A percentile compares a stretch with the other conserved stretches of the same genome.
Conservation (phyloP, 495 filamentous ascomycete genomes). For the Trichoderma reesei region DNA sequence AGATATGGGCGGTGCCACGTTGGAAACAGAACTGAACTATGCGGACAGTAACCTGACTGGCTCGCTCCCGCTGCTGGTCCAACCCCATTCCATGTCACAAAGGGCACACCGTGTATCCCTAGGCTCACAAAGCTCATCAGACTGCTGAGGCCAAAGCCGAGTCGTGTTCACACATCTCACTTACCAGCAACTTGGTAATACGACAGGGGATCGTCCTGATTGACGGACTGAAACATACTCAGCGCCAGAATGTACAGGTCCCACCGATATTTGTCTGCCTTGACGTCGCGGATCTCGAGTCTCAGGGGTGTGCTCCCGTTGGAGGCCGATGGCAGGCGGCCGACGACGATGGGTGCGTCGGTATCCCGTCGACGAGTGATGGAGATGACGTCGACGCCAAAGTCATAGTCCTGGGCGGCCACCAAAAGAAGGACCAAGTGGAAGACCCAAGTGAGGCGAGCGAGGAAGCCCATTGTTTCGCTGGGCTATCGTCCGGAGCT, state of each 20-base stretch:
- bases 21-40: constrained; percentile 55
- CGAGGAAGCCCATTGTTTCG: background rate
- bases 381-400: constrained; percentile 47
- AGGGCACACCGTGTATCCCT: constrained; percentile 60
- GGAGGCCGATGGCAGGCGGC: constrained; percentile 20
- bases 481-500: background rate
- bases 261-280: constrained; percentile 40
- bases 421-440: background rate
- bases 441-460: background rate
- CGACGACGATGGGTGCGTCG: constrained; percentile 11
- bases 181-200: constrained; percentile 49
- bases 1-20: constrained; percentile 68
- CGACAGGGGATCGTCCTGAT: constrained; percentile 37
- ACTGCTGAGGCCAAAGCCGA: background rate
- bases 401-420: background rate
- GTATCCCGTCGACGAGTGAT: background rate
- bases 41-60: constrained; percentile 52
- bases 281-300: constrained; percentile 41
- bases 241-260: constrained; percentile 44
- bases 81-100: constrained; percentile 48
- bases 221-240: constrained; percentile 33
- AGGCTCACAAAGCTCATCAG: constrained; percentile 5
- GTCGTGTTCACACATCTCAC: constrained; percentile 7
- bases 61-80: constrained; percentile 33
- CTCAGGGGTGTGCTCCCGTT: constrained; percentile 20